Evolutionary conservation across 495 filamentous ascomycete species (phyloP), one percentile per base, ranked within the genome.

Genomic region (Neurospora sp.): DNA sequence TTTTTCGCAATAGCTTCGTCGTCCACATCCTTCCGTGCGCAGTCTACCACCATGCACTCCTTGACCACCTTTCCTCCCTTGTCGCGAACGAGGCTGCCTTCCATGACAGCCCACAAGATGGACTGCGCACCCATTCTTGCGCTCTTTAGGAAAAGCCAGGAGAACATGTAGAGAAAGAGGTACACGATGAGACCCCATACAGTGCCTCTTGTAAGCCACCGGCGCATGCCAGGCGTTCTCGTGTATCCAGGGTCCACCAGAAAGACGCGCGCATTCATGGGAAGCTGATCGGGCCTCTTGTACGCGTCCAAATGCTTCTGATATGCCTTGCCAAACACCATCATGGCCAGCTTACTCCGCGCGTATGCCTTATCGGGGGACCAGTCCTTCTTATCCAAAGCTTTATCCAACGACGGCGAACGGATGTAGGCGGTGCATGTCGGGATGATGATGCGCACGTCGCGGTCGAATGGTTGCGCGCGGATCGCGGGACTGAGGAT

Each of bases 391-490:
- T 86, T 79, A 27, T 81, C 80, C 70, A 86, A 39, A 20, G 81
- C 78, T 23, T 77, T 73, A 27, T 86, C 84, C 40, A 95, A 82
- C 31, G 90, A 86, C 5, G 88, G 88, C 0, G 91, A 91, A 1
- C 87, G 86, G 75, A 97, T 92, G 80, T 98, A 97, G 35, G 91
- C 89, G 5, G 93, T 89, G 80, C 96, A 99, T 0, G 93, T 95
- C 1, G 92, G 88, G 76, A 98, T 88, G 31, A 99, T 85, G 42
- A 99, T 88, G 38, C 96, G 87, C 20, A 98, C 93, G 79, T 99
- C 96, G 72, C 96, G 89, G 81, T 99, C 95, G 42, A 95, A 88
- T 0, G 95, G 96, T 81, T 99, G 96, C 16, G 91, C 94, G 73
- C 92, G 87, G 49, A 99, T 84, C 0, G 94, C 93, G 0, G 96